Evolutionary conservation across 176 grass and related monocot species (phyloP), one percentile per base, ranked within the genome.

Genomic region (Musa schizocarpa): DNA sequence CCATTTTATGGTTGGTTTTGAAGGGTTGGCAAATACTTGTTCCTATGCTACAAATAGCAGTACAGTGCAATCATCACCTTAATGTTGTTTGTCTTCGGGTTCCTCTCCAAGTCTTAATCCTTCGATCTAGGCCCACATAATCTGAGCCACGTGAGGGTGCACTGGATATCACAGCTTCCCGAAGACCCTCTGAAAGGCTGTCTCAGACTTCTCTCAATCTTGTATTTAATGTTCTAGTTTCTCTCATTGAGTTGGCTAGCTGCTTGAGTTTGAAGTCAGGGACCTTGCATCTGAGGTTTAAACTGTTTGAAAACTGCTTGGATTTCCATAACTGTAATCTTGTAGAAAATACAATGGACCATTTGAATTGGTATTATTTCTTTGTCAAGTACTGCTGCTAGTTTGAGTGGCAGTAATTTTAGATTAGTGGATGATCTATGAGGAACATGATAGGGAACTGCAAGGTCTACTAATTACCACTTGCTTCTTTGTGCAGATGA

Each of bases 401-500:
- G 34, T 43, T 43, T 43, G 34, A 5, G 4, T 43, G 34, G 4
- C 34, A 43, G 34, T 43, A 43, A 43, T 43, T 43, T 43, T 43
- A 6, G 3, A 43, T 43, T 43, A 43, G 34, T 43, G 3, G 34
- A 34, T 34, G 29, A 43, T 43, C 34, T 43, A 43, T 6, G 34
- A 43, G 34, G 34, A 43, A 43, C 3, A 3, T 43, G 34, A 43
- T 6, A 43, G 34, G 34, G 34, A 22, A 49, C 9, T 52, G 10
- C 43, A 50, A 21, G 48, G 19, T 21, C 19, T 11, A 70, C 14
- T 9, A 70, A 61, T 50, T 29, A 43, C 25, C 17, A 52, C 6
- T 53, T 68, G 29, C 51, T 90, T 23, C 77, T 82, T 77, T 54
- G 49, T 73, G 53, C 83, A 93, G 93, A 86, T 86, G 81, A 80